phyloP scores from a whole-genome alignment of 768 basidiomycete genomes.

The Multifurca ochricompacta region DNA sequence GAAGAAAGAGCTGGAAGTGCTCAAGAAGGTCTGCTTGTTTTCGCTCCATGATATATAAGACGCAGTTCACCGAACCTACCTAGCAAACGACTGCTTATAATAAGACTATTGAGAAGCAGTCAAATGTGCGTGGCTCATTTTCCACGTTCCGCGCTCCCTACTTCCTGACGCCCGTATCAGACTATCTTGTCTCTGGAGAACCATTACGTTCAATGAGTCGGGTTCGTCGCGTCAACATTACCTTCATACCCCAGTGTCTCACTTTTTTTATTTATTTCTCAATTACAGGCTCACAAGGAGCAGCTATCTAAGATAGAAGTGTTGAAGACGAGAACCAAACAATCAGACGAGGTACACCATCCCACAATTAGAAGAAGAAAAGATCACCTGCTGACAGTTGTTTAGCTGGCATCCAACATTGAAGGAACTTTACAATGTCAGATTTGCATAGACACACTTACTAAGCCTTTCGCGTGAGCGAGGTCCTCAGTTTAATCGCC shows the following conservation, averaged over 20 bases:
- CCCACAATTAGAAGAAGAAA: background rate
- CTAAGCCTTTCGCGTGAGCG: conserved; percentile 60
- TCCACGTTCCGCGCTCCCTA: background rate
- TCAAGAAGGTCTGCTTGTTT: conserved; percentile 36
- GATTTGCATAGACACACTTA: conserved; percentile 66
- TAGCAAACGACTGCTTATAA: conserved; percentile 38
- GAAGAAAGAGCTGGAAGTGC: conserved; percentile 47
- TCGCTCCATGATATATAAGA: background rate
- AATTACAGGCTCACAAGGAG: conserved; percentile 36
- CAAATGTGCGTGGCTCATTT: conserved; percentile 33
- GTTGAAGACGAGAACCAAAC: conserved; percentile 39
- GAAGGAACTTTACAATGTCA: conserved; percentile 62
- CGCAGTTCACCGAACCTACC: conserved; percentile 3
- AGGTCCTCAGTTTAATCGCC: background rate
- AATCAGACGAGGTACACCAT: conserved; percentile 48
- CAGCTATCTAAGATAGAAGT: conserved; percentile 38
- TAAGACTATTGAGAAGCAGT: conserved; percentile 46
- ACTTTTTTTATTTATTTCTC: background rate
- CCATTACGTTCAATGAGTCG: conserved; percentile 33
- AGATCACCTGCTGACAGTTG: background rate
- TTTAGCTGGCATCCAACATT: conserved; percentile 45
- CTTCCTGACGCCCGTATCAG: conserved; percentile 26
- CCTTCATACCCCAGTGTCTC: background rate
- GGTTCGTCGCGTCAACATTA: conserved; percentile 26
- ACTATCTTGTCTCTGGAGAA: conserved; percentile 45